A percentile compares a stretch with the other conserved stretches of the same genome.
Conservation (phyloP, 768 basidiomycete genomes). For the Collybiopsis luxurians region DNA sequence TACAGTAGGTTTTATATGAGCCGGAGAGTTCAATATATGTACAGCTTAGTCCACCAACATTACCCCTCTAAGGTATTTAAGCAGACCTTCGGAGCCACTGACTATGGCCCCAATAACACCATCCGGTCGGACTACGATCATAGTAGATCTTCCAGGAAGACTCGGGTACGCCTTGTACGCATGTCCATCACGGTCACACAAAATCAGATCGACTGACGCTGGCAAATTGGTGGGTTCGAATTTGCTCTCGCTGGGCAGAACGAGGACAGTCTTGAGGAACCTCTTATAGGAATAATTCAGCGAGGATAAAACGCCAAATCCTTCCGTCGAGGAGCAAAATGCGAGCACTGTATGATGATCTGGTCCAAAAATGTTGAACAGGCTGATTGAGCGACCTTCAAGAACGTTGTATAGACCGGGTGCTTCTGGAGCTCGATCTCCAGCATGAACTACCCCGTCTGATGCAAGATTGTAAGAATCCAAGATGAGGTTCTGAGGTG, state of each 20-base stretch:
- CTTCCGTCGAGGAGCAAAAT: constrained; percentile 19
- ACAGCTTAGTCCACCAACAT: no score
- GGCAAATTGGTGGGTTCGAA: constrained; percentile 5
- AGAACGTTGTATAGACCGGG: constrained; percentile 22
- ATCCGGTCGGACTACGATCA: constrained; percentile 22
- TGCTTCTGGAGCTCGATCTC: constrained; percentile 46
- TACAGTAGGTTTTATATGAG: no score
- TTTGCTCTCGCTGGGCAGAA: constrained; percentile 7
- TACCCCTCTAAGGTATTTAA: not conserved
- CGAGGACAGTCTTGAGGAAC: constrained; percentile 15
- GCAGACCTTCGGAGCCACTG: constrained; percentile 14
- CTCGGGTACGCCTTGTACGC: constrained; percentile 22
- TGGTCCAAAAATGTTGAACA: constrained; percentile 27
- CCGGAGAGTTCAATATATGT: no score
- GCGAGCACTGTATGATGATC: constrained; percentile 32
- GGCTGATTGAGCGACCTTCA: constrained; percentile 5
- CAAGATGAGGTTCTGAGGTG: constrained; percentile 11
- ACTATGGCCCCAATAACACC: constrained; percentile 20
- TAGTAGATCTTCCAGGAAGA: constrained; percentile 57
- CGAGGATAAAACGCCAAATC: not conserved
- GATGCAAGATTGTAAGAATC: constrained; percentile 23
- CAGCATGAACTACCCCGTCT: constrained; percentile 29
- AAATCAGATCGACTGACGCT: constrained; percentile 2
- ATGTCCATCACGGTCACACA: constrained; percentile 24
- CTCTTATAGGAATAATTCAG: constrained; percentile 7